These are phyloP conservation scores for Huiozyma naganishii DNA, from an alignment of 805 yeast genomes.

Conservation along the genomic window DNA sequence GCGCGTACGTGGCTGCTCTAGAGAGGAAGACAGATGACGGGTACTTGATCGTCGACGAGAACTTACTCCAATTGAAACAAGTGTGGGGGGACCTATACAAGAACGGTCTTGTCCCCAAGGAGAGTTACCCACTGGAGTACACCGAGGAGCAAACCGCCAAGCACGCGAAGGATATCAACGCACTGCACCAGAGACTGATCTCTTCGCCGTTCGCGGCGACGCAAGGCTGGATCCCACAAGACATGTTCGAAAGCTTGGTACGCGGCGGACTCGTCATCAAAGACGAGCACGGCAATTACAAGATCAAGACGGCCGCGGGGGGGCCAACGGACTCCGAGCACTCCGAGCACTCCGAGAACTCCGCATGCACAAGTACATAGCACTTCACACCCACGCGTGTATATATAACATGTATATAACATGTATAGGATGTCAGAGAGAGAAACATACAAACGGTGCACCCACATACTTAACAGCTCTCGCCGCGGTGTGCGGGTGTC, in stretches of 20 bases:
- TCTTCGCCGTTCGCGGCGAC: conserved; percentile 80
- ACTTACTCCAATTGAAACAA: conserved; percentile 51
- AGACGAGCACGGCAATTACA: conserved; percentile 47
- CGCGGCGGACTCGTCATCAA: conserved; percentile 59
- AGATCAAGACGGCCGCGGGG: conserved; percentile 4
- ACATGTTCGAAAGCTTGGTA: conserved; percentile 64
- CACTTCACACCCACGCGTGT: not conserved
- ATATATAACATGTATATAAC: not conserved
- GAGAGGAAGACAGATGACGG: conserved; percentile 49
- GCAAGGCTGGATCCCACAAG: conserved; percentile 94
- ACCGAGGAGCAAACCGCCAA: conserved; percentile 47
- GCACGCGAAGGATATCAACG: conserved; percentile 47
- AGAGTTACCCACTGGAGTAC: conserved; percentile 51
- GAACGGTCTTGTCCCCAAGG: conserved; percentile 41
- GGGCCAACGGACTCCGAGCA: not conserved
- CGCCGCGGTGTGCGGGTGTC: too few relatives aligned
- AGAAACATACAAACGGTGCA: too few relatives aligned
- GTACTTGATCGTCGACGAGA: conserved; percentile 53
- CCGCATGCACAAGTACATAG: not conserved
- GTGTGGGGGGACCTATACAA: conserved; percentile 60
- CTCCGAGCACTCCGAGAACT: not conserved
- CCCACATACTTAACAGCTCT: too few relatives aligned
- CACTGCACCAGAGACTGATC: conserved; percentile 57
- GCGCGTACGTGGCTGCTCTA: conserved; percentile 50
- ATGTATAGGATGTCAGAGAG: not conserved